Percentiles rank a stretch among this genome's conserved stretches.
These are phyloP conservation scores for Manihot esculenta DNA, from an alignment of 441 rosid species.

Conservation along the genomic window DNA sequence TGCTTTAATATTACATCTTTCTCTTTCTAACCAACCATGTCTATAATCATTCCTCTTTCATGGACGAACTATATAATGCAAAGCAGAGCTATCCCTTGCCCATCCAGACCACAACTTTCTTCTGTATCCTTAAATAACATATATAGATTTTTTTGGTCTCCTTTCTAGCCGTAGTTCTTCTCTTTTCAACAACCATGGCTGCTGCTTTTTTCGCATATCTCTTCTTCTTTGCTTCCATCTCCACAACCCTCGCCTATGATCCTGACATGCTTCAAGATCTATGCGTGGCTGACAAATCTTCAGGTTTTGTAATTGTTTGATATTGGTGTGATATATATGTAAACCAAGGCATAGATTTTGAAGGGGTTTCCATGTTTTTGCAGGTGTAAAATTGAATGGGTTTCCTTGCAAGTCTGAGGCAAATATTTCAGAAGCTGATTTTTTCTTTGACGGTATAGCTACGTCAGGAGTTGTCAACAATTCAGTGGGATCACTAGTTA, in stretches of 20 bases:
- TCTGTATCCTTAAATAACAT: too few species aligned
- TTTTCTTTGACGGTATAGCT: slow-evolving; percentile 64
- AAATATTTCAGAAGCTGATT: slow-evolving; percentile 60
- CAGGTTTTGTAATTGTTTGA: too few species aligned
- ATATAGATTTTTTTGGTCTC: background rate
- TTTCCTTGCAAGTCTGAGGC: slow-evolving; percentile 69
- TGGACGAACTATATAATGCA: slow-evolving; percentile 6
- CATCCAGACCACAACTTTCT: background rate
- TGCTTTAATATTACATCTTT: slow-evolving; percentile 27
- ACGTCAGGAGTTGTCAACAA: slow-evolving; percentile 51
- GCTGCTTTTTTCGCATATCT: slow-evolving; percentile 24
- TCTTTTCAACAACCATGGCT: slow-evolving; percentile 30
- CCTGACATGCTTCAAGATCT: slow-evolving; percentile 83
- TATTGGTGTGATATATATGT: too few species aligned
- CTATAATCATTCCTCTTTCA: background rate
- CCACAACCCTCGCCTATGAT: slow-evolving; percentile 43
- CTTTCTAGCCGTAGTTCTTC: background rate
- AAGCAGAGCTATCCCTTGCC: background rate
- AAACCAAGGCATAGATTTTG: too few species aligned
- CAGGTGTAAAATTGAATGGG: slow-evolving; percentile 66
- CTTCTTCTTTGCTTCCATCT: slow-evolving; percentile 30
- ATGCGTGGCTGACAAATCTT: slow-evolving; percentile 58
- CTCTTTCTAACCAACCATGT: slow-evolving; percentile 13
- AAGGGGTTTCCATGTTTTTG: background rate
- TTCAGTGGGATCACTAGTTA: slow-evolving; percentile 66